phyloP scores from a whole-genome alignment of 257 asterid genomes.

The Jacaranda copaia region DNA sequence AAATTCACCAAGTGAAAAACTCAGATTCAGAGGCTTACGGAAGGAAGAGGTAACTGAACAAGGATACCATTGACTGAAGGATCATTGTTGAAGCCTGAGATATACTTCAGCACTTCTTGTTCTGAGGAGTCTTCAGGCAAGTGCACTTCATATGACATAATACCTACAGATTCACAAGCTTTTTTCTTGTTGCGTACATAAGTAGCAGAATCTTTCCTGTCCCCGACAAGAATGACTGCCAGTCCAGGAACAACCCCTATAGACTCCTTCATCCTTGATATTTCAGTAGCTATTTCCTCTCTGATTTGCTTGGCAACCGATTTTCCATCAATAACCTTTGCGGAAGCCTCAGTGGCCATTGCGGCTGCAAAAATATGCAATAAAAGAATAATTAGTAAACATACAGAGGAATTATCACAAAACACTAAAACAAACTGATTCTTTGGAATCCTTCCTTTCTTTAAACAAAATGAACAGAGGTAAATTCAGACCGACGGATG shows the following conservation, averaged over 20 bases:
- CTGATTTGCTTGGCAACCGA: constrained; percentile 56
- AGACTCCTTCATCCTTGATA: constrained; percentile 63
- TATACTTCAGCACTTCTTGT: constrained; percentile 59
- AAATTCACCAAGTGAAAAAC: background rate
- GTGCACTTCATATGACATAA: constrained; percentile 59
- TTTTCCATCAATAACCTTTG: constrained; percentile 9
- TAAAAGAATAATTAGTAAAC: background rate
- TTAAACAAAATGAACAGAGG: no score
- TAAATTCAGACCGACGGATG: no score
- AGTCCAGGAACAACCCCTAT: constrained; percentile 67
- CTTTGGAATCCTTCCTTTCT: no score
- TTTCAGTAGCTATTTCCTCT: constrained; percentile 61
- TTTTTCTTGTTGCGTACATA: constrained; percentile 73
- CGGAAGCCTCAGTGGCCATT: background rate
- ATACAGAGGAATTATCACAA: background rate
- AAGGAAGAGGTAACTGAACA: constrained; percentile 70
- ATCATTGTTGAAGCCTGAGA: constrained; percentile 56
- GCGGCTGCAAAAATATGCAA: background rate
- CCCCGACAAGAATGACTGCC: constrained; percentile 71
- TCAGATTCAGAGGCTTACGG: constrained; percentile 47
- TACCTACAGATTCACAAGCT: constrained; percentile 64
- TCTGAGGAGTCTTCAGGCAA: constrained; percentile 58
- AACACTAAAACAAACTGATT: no score
- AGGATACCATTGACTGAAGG: constrained; percentile 71
- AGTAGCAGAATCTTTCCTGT: constrained; percentile 73